These are phyloP conservation scores for Truncatella angustata DNA, from an alignment of 2,329 filamentous ascomycete genomes.

Conservation along the genomic window DNA sequence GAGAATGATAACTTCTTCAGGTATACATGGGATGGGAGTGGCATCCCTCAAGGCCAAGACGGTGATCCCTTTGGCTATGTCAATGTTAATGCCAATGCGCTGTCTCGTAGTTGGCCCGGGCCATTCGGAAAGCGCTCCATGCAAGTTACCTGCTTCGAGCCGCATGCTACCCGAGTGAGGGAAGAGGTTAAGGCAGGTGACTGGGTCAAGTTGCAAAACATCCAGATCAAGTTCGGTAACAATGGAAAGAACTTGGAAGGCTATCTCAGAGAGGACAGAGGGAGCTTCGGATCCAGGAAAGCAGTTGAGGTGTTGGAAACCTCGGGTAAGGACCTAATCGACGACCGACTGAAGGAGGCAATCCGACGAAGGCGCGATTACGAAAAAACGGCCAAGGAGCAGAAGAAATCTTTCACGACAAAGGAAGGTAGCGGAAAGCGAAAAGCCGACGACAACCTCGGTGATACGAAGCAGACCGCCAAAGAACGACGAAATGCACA, in stretches of 20 bases:
- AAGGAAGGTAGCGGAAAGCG: slow-evolving; percentile 17
- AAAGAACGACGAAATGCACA: slow-evolving; percentile 26
- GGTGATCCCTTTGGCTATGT: slow-evolving; percentile 58
- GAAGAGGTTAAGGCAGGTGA: slow-evolving; percentile 54
- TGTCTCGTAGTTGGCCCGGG: slow-evolving; percentile 59
- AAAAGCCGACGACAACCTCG: slow-evolving; percentile 15
- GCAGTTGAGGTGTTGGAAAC: slow-evolving; percentile 52
- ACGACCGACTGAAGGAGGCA: slow-evolving; percentile 53
- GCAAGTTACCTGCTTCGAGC: slow-evolving; percentile 68
- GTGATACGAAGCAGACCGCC: slow-evolving; percentile 15
- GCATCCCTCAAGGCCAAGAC: slow-evolving; percentile 34
- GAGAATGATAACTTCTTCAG: slow-evolving; percentile 63
- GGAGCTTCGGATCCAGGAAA: slow-evolving; percentile 43
- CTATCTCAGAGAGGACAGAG: slow-evolving; percentile 61
- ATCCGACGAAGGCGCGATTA: slow-evolving; percentile 66
- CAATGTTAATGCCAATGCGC: slow-evolving; percentile 25
- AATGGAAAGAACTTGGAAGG: slow-evolving; percentile 65
- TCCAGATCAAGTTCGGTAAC: slow-evolving; percentile 63
- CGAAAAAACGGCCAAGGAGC: slow-evolving; percentile 36
- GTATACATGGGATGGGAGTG: slow-evolving; percentile 33
- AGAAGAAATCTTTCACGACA: slow-evolving; percentile 18
- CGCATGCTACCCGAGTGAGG: slow-evolving; percentile 61
- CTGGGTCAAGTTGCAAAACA: slow-evolving; percentile 68
- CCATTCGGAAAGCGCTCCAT: slow-evolving; percentile 73
- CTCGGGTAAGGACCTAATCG: slow-evolving; percentile 38